phyloP scores from a whole-genome alignment of 495 filamentous ascomycete species.

The Hypomontagnella submonticulosa region DNA sequence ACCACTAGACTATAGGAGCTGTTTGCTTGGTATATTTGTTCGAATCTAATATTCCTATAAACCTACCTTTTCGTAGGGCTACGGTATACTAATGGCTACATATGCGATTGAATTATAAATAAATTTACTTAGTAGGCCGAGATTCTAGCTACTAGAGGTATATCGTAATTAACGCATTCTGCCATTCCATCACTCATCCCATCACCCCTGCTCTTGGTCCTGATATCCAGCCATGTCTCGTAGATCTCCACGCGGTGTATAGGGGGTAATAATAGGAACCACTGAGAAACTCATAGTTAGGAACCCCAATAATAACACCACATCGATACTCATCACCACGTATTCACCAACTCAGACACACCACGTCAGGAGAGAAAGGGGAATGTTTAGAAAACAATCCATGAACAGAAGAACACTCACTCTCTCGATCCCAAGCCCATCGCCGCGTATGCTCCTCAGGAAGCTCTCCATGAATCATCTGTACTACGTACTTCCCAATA shows the following conservation, averaged over 20 bases:
- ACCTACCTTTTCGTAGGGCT: no score
- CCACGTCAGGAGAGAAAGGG: neutral
- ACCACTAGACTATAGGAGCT: constrained; percentile 42
- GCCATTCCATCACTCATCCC: neutral
- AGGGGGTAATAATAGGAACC: neutral
- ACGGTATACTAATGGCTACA: no score
- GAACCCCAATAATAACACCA: neutral
- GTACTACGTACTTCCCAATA: constrained; percentile 63
- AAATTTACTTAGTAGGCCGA: no score
- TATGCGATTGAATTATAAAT: no score
- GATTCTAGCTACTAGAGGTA: no score
- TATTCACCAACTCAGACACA: no score
- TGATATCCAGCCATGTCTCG: neutral
- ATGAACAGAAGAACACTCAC: constrained; percentile 4
- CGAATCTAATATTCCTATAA: neutral
- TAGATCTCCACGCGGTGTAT: neutral
- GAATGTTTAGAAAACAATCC: neutral
- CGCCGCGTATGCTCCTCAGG: constrained; percentile 51
- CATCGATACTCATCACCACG: no score
- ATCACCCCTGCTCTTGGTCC: neutral
- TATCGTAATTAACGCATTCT: neutral
- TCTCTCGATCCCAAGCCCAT: constrained; percentile 61
- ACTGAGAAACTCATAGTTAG: neutral
- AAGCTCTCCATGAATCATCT: constrained; percentile 61
- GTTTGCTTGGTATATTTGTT: neutral